phyloP scores from a whole-genome alignment of 345 rosid genomes.

The Syzygium oleosum region DNA sequence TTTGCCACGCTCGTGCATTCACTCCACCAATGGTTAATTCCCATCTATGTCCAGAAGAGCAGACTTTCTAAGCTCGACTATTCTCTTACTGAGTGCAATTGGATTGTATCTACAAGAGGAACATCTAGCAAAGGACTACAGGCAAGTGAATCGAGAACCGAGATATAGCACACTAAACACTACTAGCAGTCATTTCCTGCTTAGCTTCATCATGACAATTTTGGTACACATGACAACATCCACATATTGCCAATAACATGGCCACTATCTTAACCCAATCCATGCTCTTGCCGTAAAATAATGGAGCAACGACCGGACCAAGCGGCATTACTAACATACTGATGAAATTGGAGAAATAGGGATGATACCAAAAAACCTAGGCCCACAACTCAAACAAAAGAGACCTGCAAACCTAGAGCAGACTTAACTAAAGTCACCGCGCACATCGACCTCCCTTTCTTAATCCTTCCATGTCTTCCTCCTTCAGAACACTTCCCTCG shows the following conservation, averaged over 20 bases:
- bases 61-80: background rate
- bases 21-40: background rate
- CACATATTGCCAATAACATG: constrained; percentile 22
- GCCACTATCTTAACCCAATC: constrained; percentile 13
- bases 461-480: constrained; percentile 24
- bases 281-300: constrained; percentile 17
- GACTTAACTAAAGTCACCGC: constrained; percentile 21
- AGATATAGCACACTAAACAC: background rate
- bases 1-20: background rate
- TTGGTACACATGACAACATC: constrained; percentile 30
- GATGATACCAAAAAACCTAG: constrained; percentile 24
- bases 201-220: constrained; percentile 20
- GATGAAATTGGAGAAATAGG: constrained; percentile 22
- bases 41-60: background rate
- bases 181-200: background rate
- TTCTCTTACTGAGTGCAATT: background rate
- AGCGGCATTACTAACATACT: constrained; percentile 16
- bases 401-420: constrained; percentile 26
- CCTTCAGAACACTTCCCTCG: constrained; percentile 15
- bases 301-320: constrained; percentile 18
- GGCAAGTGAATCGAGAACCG: background rate
- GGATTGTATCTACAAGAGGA: background rate
- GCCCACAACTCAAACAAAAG: constrained; percentile 16
- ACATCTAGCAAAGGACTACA: background rate
- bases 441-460: constrained; percentile 12